Percentiles rank a stretch among this genome's conserved stretches.
Evolutionary conservation across 2,329 filamentous ascomycete genomes (phyloP).

Genomic region (Dendryphion nanum): DNA sequence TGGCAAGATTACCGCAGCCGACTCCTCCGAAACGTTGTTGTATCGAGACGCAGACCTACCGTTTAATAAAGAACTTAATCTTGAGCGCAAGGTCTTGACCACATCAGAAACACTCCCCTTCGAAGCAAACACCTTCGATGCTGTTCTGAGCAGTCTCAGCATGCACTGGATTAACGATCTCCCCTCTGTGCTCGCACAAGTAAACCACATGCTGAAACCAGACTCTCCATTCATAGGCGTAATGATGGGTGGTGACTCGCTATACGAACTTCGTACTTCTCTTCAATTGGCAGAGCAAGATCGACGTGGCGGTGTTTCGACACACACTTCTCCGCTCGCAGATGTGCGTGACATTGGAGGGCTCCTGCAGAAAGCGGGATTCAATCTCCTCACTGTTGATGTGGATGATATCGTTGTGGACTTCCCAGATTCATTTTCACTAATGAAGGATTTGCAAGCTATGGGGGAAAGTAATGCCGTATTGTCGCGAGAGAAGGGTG

Average conservation of each 20-base stretch:
- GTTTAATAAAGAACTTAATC: conserved; percentile 71
- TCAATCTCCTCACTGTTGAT: conserved; percentile 94
- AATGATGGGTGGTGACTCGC: conserved; percentile 93
- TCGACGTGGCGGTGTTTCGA: conserved; percentile 83
- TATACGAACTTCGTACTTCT: conserved; percentile 90
- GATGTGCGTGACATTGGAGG: conserved; percentile 91
- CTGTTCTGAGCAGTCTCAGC: conserved; percentile 83
- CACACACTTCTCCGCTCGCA: conserved; percentile 85
- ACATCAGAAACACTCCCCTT: conserved; percentile 76
- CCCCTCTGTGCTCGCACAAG: conserved; percentile 76
- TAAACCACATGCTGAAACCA: conserved; percentile 84
- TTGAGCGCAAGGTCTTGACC: conserved; percentile 72
- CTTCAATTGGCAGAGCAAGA: conserved; percentile 92
- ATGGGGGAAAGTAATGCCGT: conserved; percentile 97
- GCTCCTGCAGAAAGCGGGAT: conserved; percentile 80
- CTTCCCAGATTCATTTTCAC: conserved; percentile 82
- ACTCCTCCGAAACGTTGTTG: conserved; percentile 75
- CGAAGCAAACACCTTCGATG: conserved; percentile 74
- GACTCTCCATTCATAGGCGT: conserved; percentile 90
- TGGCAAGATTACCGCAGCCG: conserved; percentile 72
- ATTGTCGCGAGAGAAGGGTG: conserved; percentile 75
- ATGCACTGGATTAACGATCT: conserved; percentile 99
- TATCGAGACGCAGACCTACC: conserved; percentile 73
- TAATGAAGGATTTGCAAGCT: conserved; percentile 91
- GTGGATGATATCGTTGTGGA: conserved; percentile 97